These are phyloP conservation scores for Boechera divaricarpa DNA, from an alignment of 345 rosid species.

Conservation along the genomic window DNA sequence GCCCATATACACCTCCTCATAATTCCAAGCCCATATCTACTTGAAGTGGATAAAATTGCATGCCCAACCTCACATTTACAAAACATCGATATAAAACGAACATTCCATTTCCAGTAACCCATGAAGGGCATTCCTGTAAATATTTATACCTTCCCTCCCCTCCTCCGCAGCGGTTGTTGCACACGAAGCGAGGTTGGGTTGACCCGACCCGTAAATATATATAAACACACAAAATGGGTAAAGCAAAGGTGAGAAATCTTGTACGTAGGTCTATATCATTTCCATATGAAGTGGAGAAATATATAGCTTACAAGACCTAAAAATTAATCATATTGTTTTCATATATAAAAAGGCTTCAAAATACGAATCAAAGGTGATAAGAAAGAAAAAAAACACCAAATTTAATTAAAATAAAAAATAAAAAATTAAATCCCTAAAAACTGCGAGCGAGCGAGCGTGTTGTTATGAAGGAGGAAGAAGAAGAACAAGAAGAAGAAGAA, in stretches of 20 bases:
- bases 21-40: slow-evolving; percentile 4
- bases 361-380: slow-evolving; percentile 16
- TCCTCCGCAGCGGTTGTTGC: slow-evolving; percentile 28
- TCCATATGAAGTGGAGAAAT: slow-evolving; percentile 29
- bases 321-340: neutral
- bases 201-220: slow-evolving; percentile 23
- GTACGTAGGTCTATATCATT: slow-evolving; percentile 40
- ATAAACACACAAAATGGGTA: slow-evolving; percentile 27
- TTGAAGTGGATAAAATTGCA: neutral
- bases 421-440: slow-evolving; percentile 37
- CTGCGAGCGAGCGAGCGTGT: slow-evolving; percentile 13
- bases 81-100: slow-evolving; percentile 13
- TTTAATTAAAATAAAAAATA: neutral
- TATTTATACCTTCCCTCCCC: neutral
- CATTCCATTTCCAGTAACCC: slow-evolving; percentile 26
- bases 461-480: slow-evolving; percentile 20
- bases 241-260: slow-evolving; percentile 31
- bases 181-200: slow-evolving; percentile 31
- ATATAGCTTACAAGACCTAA: slow-evolving; percentile 11
- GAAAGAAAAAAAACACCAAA: neutral
- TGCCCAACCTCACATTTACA: slow-evolving; percentile 22
- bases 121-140: slow-evolving; percentile 31
- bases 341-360: slow-evolving; percentile 22
- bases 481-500: neutral
- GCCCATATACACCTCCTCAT: neutral